Evolutionary conservation across 371 early-diverging fungal species (phyloP), one percentile per base, ranked within the genome.

Genomic region (Basidiobolus meristosporus): DNA sequence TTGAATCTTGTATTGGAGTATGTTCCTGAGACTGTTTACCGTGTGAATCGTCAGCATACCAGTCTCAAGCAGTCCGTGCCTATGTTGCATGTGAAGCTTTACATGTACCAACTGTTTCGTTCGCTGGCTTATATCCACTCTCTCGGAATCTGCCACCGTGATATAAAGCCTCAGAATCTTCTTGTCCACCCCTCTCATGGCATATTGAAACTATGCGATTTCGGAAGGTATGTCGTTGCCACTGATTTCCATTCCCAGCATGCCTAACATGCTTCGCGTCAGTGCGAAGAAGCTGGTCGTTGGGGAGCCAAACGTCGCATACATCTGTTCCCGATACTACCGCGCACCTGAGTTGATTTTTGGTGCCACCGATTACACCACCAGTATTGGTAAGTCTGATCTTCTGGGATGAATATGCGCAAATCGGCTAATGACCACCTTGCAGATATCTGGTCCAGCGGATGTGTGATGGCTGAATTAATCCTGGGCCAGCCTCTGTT

Each of bases 161-260:
- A 98, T 59, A 92, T 98, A 59, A 98, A 98, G 62, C 99, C 98
- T 33, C 98, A 97, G 54, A 98, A 98, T 55, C 63, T 98, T 54
- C 70, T 98, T 33, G 70, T 98, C 37, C 84, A 98, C 64, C 86
- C 88, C 36, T 47, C 56, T 16, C 73, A 69, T 15, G 92, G 90
- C 38, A 69, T 90, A 22, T 68, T 95, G 46, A 98, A 98, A 63
- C 72, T 99, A 45, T 96, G 98, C 61, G 99, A 99, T 64, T 93
- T 99, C 71, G 99, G 99, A 45, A 82, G 73, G 73, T 73, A 62
- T 51, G 41, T n/a, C 2, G 2, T 20, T 31, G 23, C 32, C 10
- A 6, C 32, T 43, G 47, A 38, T 6, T 6, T n/a, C 36, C 36
- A 23, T 9, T 3, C 16, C 16, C 31, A 19, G 10, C 7, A 10